Evolutionary conservation across 495 filamentous ascomycete genomes (phyloP), one percentile per base, ranked within the genome.

Genomic region (Usnea hakonensis): DNA sequence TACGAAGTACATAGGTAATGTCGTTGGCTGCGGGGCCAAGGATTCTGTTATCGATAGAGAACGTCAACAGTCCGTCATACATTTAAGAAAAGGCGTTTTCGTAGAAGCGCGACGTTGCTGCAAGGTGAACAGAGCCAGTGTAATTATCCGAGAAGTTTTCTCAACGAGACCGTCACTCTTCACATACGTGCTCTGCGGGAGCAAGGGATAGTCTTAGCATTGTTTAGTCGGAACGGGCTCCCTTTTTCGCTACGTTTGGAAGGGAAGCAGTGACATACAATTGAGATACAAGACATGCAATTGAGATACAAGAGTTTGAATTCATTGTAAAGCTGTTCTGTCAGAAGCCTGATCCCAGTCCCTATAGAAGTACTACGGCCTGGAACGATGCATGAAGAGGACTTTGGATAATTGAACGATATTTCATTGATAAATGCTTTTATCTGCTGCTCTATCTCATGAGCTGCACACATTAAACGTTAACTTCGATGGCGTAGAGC

Each of bases 11-110:
- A 14, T 21, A 17, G 19, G 17, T 58, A 14, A 2, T 8, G 17
- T 28, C 13, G 6, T 37, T 3, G 28, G 41, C 17, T 35, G 35
- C 30, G 30, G 19, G 21, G n/a, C 16, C 41, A 43, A 30, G n/a
- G 26, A 41, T 14, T 17, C 28, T 32, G 13, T 61, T 55, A 61
- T 61, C 59, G 28, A 61, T 61, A 61, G n/a, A n/a, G 5, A 11
- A 36, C 35, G 35, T 36, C 35, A 36, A 36, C 11, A 36, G 35
- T 36, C 35, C 6, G 35, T 36, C 35, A 36, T 36, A 36, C 35
- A 36, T 36, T 36, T 36, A 36, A 36, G 11, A 11, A 36, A n/a
- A n/a, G n/a, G n/a, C n/a, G n/a, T n/a, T n/a, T n/a, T 36, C 35
- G 11, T 36, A 36, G 6, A 11, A 5, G 35, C 35, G 35, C 35